Percentiles rank a stretch among this genome's conserved stretches.
These are phyloP conservation scores for Citeromyces nyonsensis DNA, from an alignment of 805 yeast species.

Conservation along the genomic window DNA sequence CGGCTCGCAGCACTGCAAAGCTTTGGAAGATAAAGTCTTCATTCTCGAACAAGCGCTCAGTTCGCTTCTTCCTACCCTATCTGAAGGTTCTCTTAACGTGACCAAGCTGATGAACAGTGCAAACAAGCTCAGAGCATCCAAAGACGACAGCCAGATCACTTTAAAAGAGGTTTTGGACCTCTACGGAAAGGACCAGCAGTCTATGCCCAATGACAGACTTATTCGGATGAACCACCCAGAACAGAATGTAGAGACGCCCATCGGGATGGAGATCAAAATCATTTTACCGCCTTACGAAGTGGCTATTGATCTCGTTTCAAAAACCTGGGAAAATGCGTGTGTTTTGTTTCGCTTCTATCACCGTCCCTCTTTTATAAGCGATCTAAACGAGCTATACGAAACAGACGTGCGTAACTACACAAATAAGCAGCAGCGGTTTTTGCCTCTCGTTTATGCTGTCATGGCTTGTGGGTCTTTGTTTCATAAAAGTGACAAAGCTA, in stretches of 20 bases:
- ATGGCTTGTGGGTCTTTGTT: slow-evolving; percentile 81
- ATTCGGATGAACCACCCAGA: slow-evolving; percentile 3
- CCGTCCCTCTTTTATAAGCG: slow-evolving; percentile 63
- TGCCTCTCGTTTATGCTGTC: slow-evolving; percentile 75
- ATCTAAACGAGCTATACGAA: slow-evolving; percentile 61
- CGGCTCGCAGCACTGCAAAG: not conserved
- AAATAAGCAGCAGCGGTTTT: slow-evolving; percentile 55
- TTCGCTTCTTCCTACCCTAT: not conserved
- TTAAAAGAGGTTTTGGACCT: slow-evolving; percentile 2
- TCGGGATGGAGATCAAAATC: slow-evolving; percentile 39
- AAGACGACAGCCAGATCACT: slow-evolving; percentile 1
- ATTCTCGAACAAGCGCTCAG: not conserved
- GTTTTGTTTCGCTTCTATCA: slow-evolving; percentile 77
- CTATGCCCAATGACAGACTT: too few species aligned
- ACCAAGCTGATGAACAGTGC: slow-evolving; percentile 16
- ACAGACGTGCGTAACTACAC: slow-evolving; percentile 61
- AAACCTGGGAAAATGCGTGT: slow-evolving; percentile 79
- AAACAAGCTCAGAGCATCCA: slow-evolving; percentile 3
- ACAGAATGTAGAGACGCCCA: slow-evolving; percentile 17
- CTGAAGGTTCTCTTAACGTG: slow-evolving; percentile 12
- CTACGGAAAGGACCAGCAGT: slow-evolving; percentile 1
- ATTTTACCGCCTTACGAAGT: slow-evolving; percentile 63
- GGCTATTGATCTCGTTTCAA: slow-evolving; percentile 55
- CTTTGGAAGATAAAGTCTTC: not conserved
- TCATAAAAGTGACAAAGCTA: slow-evolving; percentile 30